phyloP scores from a whole-genome alignment of 768 basidiomycete species.

The Boletus vermiculosoides region DNA sequence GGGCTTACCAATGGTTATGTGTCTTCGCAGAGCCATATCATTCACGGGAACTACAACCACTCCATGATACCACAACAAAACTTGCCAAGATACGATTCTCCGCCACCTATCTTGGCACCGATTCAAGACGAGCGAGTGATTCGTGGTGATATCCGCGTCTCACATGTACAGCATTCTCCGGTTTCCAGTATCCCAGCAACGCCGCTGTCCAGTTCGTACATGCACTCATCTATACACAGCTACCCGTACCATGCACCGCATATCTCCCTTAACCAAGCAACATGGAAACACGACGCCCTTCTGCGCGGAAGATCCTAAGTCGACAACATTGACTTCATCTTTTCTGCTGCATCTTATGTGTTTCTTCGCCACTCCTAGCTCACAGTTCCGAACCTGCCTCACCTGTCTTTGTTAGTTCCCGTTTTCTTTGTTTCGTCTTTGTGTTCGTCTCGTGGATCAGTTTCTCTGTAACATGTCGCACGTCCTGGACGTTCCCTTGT shows the following conservation, averaged over 20 bases:
- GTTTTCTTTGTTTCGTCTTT: slow-evolving; percentile 8
- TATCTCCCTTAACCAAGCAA: slow-evolving; percentile 37
- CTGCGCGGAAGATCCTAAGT: slow-evolving; percentile 36
- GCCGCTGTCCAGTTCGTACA: slow-evolving; percentile 37
- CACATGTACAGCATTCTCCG: slow-evolving; percentile 33
- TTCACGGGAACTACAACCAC: slow-evolving; percentile 27
- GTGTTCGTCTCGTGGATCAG: slow-evolving; percentile 18
- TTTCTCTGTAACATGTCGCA: slow-evolving; percentile 24
- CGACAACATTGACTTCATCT: not conserved
- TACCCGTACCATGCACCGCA: slow-evolving; percentile 43
- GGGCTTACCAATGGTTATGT: slow-evolving; percentile 34
- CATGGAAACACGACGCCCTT: slow-evolving; percentile 48
- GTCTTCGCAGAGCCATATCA: slow-evolving; percentile 27
- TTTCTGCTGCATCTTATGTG: not conserved
- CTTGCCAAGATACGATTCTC: slow-evolving; percentile 44
- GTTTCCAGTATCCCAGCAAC: slow-evolving; percentile 33
- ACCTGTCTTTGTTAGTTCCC: not conserved
- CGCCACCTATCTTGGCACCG: slow-evolving; percentile 56
- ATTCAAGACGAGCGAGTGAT: slow-evolving; percentile 44
- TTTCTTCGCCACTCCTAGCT: not conserved
- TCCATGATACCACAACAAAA: slow-evolving; percentile 22
- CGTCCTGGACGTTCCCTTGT: slow-evolving; percentile 2
- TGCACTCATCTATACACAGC: slow-evolving; percentile 41
- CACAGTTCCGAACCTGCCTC: not conserved
- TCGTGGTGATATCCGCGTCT: slow-evolving; percentile 30